Evolutionary conservation across 2,329 filamentous ascomycete species (phyloP), one percentile per base, ranked within the genome.

Genomic region (Colletotrichum lupini): DNA sequence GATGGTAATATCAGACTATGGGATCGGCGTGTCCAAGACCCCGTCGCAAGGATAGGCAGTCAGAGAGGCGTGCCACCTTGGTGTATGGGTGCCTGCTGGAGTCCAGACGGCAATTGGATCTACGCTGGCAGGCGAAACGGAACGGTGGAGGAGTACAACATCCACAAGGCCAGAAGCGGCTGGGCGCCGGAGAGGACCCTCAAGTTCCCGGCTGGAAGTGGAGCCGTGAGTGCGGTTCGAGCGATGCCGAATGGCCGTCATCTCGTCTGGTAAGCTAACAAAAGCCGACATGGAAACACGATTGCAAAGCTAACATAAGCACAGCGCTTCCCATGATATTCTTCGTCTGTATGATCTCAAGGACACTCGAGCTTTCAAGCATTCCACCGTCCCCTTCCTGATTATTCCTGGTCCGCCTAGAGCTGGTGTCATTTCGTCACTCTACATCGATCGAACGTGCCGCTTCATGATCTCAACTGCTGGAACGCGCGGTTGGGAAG

Each of bases 11-110:
- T 99, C 57, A 92, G 95, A n/a, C 91, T 99, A 76, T 99, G 97
- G 96, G 97, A 99, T 79, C 87, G 92, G 3, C 91, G 97, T 24
- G 90, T 93, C 75, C 89, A 90, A 1, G 89, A 92, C 46, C 93
- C 96, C 0, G 88, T 98, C 1, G 95, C 97, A 3, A 91, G 92
- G 32, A 96, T 98, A 69, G 87, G 88, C 1, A 94, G 93, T 22
- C 87, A 92, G 12, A 90, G 91, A 12, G 91, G 92, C 22, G 94
- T 95, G 0, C 96, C 97, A 1, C 97, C 96, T 0, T 99, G 96
- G 96, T 98, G 96, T 82, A 98, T 98, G 92, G 95, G 94, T 76
- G 95, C 95, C 1, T 98, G 95, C 84, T 99, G 97, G 97, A 96
- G 93, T 67, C 95, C 95, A 0, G 94, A 98, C 80, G 97, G 97